A percentile compares a stretch with the other conserved stretches of the same genome.
These are phyloP conservation scores for Aspergillus carlsbadensis DNA, from an alignment of 495 filamentous ascomycete species.

Conservation along the genomic window DNA sequence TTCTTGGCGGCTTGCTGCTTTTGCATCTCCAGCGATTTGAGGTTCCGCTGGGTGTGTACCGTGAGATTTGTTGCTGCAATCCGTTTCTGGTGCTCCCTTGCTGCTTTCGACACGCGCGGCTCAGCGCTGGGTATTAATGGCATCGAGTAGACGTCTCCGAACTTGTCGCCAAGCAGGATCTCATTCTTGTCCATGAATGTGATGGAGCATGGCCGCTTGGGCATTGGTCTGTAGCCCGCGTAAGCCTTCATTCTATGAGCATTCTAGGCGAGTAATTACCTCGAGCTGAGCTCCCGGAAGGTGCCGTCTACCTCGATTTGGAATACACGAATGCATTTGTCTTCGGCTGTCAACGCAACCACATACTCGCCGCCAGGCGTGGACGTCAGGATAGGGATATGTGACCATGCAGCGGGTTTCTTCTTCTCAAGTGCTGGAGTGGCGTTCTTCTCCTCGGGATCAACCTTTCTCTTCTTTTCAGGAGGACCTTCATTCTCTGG, in stretches of 20 bases:
- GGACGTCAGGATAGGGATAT: constrained; percentile 56
- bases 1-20: constrained; percentile 46
- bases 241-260: constrained; percentile 13
- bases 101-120: constrained; percentile 18
- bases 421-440: constrained; percentile 21
- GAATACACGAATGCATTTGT: constrained; percentile 88
- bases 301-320: constrained; percentile 57
- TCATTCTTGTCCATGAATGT: constrained; percentile 63
- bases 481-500: constrained; percentile 40
- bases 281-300: constrained; percentile 67
- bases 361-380: constrained; percentile 63
- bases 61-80: constrained; percentile 68
- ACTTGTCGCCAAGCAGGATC: constrained; percentile 87
- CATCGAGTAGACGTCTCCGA: constrained; percentile 92
- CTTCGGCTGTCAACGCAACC: constrained; percentile 78
- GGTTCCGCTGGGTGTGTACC: constrained; percentile 82
- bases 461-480: constrained; percentile 53
- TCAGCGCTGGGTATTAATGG: constrained; percentile 62
- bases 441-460: constrained; percentile 24
- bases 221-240: constrained; percentile 63
- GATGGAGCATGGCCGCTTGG: constrained; percentile 80
- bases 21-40: constrained; percentile 72
- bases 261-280: constrained; percentile 46
- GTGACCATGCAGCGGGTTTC: constrained; percentile 36
- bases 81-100: constrained; percentile 33